A percentile compares a stretch with the other conserved stretches of the same genome.
Conservation (phyloP, 1,139 yeast genomes). For the Suhomyces bribrorum region DNA sequence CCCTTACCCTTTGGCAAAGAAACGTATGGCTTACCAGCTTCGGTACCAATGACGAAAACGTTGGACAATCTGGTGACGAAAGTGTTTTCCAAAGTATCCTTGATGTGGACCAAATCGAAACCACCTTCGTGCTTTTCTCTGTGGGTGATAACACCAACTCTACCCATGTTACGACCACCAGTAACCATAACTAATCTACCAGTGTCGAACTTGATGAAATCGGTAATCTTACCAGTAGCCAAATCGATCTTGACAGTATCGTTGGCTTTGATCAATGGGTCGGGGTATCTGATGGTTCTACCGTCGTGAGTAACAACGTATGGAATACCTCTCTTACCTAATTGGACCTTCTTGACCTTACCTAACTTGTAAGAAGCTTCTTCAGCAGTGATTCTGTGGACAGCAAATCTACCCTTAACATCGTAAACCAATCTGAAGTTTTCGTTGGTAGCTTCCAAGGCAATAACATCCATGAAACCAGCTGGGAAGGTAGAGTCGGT, state of each 20-base stretch:
- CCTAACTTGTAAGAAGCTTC: conserved; percentile 98
- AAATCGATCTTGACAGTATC: conserved; percentile 97
- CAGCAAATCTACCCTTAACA: conserved; percentile 98
- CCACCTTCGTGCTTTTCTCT: conserved; percentile 99
- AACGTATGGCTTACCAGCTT: conserved; percentile 95
- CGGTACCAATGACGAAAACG: conserved; percentile 93
- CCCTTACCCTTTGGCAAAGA: conserved; percentile 99
- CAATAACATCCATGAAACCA: conserved; percentile 98
- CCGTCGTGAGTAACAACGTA: conserved; percentile 99
- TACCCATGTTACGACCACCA: conserved; percentile 99
- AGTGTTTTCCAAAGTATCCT: conserved; percentile 95
- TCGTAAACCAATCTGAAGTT: conserved; percentile 98
- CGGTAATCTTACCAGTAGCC: conserved; percentile 92
- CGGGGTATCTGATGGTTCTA: conserved; percentile 99
- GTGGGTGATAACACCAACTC: conserved; percentile 98
- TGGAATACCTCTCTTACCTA: conserved; percentile 98
- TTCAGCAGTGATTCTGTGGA: conserved; percentile 98
- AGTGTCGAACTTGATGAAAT: conserved; percentile 90
- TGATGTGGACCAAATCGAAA: conserved; percentile 97
- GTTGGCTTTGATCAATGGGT: conserved; percentile 92
- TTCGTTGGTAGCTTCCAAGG: conserved; percentile 97
- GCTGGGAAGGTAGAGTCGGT: conserved; percentile 98
- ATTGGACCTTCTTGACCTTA: conserved; percentile 95
- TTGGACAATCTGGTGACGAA: conserved; percentile 97
- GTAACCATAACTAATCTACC: conserved; percentile 97